Evolutionary conservation across 306 rosid genomes (phyloP).

Genomic region (Cucumis cinereus): DNA sequence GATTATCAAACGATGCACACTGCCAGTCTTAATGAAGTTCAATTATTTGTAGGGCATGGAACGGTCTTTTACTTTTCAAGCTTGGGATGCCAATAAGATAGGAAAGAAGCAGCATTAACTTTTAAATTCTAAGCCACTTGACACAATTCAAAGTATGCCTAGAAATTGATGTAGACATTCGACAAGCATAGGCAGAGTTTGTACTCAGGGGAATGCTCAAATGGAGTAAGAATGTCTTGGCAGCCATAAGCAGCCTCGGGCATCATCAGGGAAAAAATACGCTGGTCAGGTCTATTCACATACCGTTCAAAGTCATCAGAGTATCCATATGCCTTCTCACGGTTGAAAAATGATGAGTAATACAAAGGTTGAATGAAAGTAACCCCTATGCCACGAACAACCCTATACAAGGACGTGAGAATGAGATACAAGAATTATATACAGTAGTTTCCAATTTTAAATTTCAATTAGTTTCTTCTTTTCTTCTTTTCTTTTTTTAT

Average conservation of each 20-base stretch:
- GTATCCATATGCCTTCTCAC: conserved; percentile 68
- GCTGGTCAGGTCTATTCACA: conserved; percentile 3
- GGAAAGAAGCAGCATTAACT: background rate
- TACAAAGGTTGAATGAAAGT: conserved; percentile 64
- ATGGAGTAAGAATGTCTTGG: background rate
- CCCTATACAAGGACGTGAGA: conserved; percentile 34
- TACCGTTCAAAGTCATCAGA: conserved; percentile 92
- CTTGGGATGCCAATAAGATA: background rate
- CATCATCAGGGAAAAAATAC: background rate
- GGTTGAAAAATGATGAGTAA: conserved; percentile 59
- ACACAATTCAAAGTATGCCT: background rate
- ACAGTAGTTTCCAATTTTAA: background rate
- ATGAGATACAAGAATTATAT: conserved; percentile 18
- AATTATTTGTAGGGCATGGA: background rate
- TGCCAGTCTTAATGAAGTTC: background rate
- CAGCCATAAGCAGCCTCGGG: background rate
- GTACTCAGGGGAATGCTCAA: background rate
- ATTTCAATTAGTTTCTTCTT: background rate
- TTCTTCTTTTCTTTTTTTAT: background rate
- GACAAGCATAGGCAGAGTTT: background rate
- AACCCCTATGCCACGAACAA: conserved; percentile 72
- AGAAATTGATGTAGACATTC: background rate
- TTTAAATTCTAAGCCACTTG: background rate
- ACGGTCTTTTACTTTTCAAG: background rate
- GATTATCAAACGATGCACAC: background rate